phyloP scores from a whole-genome alignment of 495 filamentous ascomycete genomes.

The Tuber magnatum region DNA sequence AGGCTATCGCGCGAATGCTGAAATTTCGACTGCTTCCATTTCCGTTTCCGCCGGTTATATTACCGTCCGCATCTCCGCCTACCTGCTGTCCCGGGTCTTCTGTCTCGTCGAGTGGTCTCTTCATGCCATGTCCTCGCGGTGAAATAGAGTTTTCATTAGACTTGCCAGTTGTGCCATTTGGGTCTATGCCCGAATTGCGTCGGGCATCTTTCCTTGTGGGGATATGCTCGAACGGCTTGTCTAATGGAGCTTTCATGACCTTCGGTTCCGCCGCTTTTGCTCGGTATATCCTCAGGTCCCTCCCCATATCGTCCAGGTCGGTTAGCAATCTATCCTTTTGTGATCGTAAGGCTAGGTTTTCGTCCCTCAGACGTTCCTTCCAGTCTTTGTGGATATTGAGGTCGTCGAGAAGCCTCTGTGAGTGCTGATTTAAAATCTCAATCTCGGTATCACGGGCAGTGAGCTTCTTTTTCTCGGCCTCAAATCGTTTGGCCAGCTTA shows the following conservation, averaged over 20 bases:
- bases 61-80: not conserved
- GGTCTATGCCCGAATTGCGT: not conserved
- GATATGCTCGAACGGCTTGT: not conserved
- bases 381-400: not conserved
- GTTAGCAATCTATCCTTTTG: not conserved
- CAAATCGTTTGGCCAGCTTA: not conserved
- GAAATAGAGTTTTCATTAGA: not conserved
- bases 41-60: not conserved
- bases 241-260: not conserved
- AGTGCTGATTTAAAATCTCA: not conserved
- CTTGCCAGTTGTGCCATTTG: not conserved
- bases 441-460: not conserved
- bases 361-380: not conserved
- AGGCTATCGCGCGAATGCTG: slow-evolving; percentile 25
- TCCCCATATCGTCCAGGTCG: not conserved
- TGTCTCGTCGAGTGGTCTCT: not conserved
- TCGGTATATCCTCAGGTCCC: not conserved
- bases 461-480: not conserved
- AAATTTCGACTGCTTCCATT: slow-evolving; percentile 10
- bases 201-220: not conserved
- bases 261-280: not conserved
- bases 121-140: not conserved
- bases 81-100: not conserved
- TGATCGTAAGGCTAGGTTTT: not conserved
- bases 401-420: not conserved